A percentile compares a stretch with the other conserved stretches of the same genome.
Evolutionary conservation across 768 basidiomycete species (phyloP).

Genomic region (Russula compacta): DNA sequence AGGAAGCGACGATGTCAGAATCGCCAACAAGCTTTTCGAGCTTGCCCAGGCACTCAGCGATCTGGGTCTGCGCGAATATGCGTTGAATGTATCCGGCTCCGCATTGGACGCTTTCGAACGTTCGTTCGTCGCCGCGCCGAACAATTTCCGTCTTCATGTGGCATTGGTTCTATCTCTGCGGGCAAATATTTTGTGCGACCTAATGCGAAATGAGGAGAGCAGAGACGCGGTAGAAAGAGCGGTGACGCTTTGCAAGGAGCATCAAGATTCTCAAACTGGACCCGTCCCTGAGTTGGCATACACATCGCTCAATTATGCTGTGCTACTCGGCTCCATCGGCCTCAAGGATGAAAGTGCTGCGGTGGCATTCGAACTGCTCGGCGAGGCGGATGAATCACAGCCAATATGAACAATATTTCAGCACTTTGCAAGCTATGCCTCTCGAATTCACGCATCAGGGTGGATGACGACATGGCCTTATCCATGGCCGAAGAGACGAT

Average conservation of each 20-base stretch:
- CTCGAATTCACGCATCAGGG: not conserved
- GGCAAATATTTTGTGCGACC: constrained; percentile 5
- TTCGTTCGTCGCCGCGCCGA: not conserved
- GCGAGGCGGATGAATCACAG: not conserved
- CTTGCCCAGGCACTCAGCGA: constrained; percentile 13
- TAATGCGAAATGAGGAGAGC: constrained; percentile 1
- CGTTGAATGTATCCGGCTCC: not conserved
- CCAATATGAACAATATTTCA: not conserved
- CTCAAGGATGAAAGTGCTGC: not conserved
- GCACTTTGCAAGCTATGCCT: constrained; percentile 1
- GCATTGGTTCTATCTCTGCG: not conserved
- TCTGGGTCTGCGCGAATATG: not conserved
- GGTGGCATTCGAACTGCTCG: constrained; percentile 1
- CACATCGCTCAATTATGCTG: not conserved
- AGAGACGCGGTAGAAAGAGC: not conserved
- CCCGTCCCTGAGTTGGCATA: not conserved
- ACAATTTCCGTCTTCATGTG: not conserved
- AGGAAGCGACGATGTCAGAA: not conserved
- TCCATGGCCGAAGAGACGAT: not conserved
- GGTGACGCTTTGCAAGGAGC: not conserved
- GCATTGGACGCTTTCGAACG: not conserved
- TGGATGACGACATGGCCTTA: not conserved
- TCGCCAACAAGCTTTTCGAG: not conserved
- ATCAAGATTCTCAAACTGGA: not conserved
- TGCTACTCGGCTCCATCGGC: not conserved